These are phyloP conservation scores for Rugiboletus extremiorientalis DNA, from an alignment of 1,284 basidiomycete genomes.

Conservation along the genomic window DNA sequence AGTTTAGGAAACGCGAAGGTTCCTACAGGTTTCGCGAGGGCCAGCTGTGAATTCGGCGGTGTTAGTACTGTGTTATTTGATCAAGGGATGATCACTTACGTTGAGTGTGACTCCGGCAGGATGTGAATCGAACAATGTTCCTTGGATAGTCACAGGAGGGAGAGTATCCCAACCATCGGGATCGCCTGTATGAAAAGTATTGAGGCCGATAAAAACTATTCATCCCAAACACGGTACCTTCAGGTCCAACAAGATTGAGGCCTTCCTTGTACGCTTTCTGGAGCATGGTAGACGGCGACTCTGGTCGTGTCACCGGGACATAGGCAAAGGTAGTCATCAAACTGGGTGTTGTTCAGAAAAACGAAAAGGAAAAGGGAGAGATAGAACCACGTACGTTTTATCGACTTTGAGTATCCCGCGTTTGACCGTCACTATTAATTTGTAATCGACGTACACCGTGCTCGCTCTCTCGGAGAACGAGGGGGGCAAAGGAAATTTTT, in stretches of 20 bases:
- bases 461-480: slow-evolving; percentile 47
- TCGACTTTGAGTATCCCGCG: slow-evolving; percentile 45
- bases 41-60: slow-evolving; percentile 42
- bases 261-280: slow-evolving; percentile 47
- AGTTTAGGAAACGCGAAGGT: background rate
- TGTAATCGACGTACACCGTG: slow-evolving; percentile 51
- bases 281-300: slow-evolving; percentile 47
- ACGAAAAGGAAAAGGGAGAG: background rate
- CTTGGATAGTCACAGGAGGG: slow-evolving; percentile 38
- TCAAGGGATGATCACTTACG: slow-evolving; percentile 35
- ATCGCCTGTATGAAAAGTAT: slow-evolving; percentile 33
- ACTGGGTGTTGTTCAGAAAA: slow-evolving; percentile 12
- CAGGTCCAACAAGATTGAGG: slow-evolving; percentile 42
- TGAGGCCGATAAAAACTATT: background rate
- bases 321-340: slow-evolving; percentile 40
- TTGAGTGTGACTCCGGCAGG: slow-evolving; percentile 39
- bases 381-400: slow-evolving; percentile 36
- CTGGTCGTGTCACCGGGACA: slow-evolving; percentile 40
- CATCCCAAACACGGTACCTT: slow-evolving; percentile 19
- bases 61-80: background rate
- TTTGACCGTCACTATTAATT: slow-evolving; percentile 46
- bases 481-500: slow-evolving; percentile 44
- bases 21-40: slow-evolving; percentile 55
- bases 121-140: slow-evolving; percentile 44
- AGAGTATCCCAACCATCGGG: slow-evolving; percentile 49